These are phyloP conservation scores for Coffea humblotiana DNA, from an alignment of 305 asterid species.

Conservation along the genomic window DNA sequence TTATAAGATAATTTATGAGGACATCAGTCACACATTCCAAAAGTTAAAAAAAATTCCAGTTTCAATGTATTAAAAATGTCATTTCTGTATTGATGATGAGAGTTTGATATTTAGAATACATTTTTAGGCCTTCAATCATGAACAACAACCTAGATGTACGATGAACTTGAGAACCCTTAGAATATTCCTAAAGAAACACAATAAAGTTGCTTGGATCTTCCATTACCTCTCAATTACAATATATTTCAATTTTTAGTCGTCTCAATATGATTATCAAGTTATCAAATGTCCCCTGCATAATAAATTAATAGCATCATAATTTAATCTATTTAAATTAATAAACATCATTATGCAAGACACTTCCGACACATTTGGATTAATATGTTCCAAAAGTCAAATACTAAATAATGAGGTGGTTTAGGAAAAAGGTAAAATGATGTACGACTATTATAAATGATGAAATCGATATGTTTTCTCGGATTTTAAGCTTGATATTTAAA, in stretches of 20 bases:
- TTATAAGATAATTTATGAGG: conserved; percentile 4
- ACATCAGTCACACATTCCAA: neutral
- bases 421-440: neutral
- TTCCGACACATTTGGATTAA: neutral
- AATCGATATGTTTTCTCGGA: neutral
- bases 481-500: neutral
- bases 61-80: neutral
- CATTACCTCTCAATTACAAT: neutral
- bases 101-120: neutral
- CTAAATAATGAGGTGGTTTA: conserved; percentile 1
- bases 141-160: neutral
- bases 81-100: conserved; percentile 10
- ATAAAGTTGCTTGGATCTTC: conserved; percentile 3
- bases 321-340: neutral
- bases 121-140: neutral
- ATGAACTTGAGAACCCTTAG: neutral
- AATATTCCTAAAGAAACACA: neutral
- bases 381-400: conserved; percentile 1
- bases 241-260: neutral
- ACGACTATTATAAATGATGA: neutral
- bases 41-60: neutral
- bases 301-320: neutral
- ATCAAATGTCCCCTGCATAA: neutral
- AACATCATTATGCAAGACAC: neutral
- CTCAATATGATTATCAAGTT: neutral